Conservation (phyloP, 179 eudicot species). For the Nepenthes alata region DNA sequence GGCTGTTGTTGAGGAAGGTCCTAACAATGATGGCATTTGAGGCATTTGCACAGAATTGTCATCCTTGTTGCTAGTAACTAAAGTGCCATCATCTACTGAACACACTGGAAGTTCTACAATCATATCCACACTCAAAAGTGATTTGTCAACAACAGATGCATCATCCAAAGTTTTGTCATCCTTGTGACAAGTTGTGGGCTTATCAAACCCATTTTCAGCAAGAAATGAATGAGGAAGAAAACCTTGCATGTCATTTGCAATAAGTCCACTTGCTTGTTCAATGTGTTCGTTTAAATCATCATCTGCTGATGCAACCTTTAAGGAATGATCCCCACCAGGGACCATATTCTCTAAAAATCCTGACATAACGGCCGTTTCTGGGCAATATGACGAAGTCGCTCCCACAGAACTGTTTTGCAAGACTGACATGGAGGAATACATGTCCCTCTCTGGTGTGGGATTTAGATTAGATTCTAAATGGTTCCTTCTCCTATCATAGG, state of each 20-base stretch:
- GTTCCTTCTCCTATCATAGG: not conserved
- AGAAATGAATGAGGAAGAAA: too few relatives aligned
- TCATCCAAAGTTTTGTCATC: constrained; percentile 7
- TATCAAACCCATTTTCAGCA: not conserved
- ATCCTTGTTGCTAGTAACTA: constrained; percentile 4
- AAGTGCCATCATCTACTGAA: constrained; percentile 6
- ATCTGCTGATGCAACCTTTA: not conserved
- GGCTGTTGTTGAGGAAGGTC: constrained; percentile 7
- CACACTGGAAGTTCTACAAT: constrained; percentile 5
- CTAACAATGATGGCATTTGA: not conserved
- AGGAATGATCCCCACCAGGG: not conserved
- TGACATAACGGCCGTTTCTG: constrained; percentile 7
- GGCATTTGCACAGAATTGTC: constrained; percentile 4
- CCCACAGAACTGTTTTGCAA: constrained; percentile 11
- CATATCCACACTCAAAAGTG: not conserved
- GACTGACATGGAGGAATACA: not conserved
- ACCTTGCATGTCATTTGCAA: not conserved
- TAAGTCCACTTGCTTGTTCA: constrained; percentile 4
- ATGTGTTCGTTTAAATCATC: not conserved
- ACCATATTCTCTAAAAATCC: not conserved
- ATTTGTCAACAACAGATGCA: constrained; percentile 5
- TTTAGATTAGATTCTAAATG: constrained; percentile 1
- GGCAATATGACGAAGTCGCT: constrained; percentile 6
- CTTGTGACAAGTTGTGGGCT: not conserved
- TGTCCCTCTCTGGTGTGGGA: constrained; percentile 1